Evolutionary conservation across 129 eudicot genomes (phyloP), one percentile per base, ranked within the genome.

Genomic region (Flaveria robusta): DNA sequence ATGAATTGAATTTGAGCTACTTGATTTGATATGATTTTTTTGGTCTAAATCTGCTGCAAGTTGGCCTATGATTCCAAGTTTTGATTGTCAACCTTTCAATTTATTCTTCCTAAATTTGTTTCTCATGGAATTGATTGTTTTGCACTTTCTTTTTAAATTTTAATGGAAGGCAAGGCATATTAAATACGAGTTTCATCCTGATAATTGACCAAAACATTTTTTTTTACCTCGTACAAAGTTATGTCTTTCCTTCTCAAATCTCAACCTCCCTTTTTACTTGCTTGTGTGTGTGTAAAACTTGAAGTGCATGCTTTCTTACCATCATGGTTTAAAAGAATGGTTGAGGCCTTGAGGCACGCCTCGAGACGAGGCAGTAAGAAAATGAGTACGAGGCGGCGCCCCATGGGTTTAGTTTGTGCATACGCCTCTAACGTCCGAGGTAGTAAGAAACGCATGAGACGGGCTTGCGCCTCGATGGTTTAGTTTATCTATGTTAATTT

Each of bases 71-170:
- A 56, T 56, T 22, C 29, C 29, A 20, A 19, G 22, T 2, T 29
- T 46, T 31, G 14, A 66, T 4, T 29, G 16, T 41, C 97, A 93
- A 75, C 97, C 87, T 74, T 56, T 56, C 14, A 19, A 56, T 27
- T 9, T 51, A 5, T 51, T 51, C 23, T 16, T n/a, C 4, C 9
- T 51, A 56, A 56, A 56, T 20, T 22, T 56, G 15, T 23, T 56
- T 22, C 29, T 20, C 64, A 20, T 56, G 27, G 1, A 19, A 56
- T 9, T 19, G 27, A 19, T 20, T 56, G 64, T 9, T 19, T 22
- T 56, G 29, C 63, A 19, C 14, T 56, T 22, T 56, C 14, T 56
- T 22, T 56, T 59, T 59, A 23, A 59, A 12, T 55, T 55, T 12
- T 59, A 11, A 10, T 24, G 66, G 14, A 56, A 20, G 12, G 64